These are phyloP conservation scores for Nannochloris sp. DNA, from an alignment of 139 green algal species.

Conservation along the genomic window DNA sequence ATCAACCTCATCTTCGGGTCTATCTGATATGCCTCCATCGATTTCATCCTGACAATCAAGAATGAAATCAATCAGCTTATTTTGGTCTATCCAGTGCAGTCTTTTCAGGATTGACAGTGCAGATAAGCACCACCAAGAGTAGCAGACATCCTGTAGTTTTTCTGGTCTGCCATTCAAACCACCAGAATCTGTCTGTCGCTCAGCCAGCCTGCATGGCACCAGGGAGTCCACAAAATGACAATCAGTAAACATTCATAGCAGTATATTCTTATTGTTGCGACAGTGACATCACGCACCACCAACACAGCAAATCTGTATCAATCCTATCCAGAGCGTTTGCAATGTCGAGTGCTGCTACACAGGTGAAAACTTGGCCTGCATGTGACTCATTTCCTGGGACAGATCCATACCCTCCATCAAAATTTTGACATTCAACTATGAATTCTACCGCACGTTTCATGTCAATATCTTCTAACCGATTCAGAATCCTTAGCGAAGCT, in stretches of 20 bases:
- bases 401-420: constrained; percentile 93
- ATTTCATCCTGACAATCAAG: constrained; percentile 88
- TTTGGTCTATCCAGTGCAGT: constrained; percentile 88
- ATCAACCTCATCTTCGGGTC: constrained; percentile 86
- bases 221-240: constrained; percentile 24
- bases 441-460: constrained; percentile 62
- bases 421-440: constrained; percentile 84
- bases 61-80: constrained; percentile 73
- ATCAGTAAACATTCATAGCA: neutral
- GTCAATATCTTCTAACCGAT: constrained; percentile 50
- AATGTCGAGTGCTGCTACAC: constrained; percentile 80
- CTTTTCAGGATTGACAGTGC: constrained; percentile 75
- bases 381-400: constrained; percentile 74
- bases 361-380: constrained; percentile 84
- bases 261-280: neutral
- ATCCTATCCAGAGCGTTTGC: constrained; percentile 59
- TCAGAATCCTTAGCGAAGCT: constrained; percentile 53
- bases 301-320: constrained; percentile 82
- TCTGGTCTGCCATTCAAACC: constrained; percentile 90
- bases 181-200: constrained; percentile 80
- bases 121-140: constrained; percentile 95
- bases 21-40: constrained; percentile 88
- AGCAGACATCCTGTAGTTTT: constrained; percentile 81
- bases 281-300: constrained; percentile 68
- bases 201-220: constrained; percentile 40